A percentile compares a stretch with the other conserved stretches of the same genome.
These are phyloP conservation scores for Plasmopara muralis DNA, from an alignment of 352 stramenopile species.

Conservation along the genomic window DNA sequence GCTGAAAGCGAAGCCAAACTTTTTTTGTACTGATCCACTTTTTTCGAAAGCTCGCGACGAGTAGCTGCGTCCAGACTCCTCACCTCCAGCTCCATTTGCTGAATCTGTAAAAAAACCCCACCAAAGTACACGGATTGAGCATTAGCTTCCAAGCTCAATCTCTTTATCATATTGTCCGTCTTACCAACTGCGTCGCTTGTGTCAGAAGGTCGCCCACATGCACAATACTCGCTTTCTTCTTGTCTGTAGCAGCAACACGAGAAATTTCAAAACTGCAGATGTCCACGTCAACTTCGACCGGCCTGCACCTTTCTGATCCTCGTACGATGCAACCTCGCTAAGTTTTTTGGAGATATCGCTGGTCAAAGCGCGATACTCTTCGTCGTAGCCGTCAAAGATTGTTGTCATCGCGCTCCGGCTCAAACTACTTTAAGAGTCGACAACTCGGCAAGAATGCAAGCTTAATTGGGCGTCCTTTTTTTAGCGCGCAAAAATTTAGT, in stretches of 20 bases:
- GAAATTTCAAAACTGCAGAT: neutral
- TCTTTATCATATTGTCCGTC: neutral
- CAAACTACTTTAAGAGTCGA: no score
- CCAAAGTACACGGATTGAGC: neutral
- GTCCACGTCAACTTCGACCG: neutral
- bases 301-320: slow-evolving; percentile 61
- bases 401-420: slow-evolving; percentile 57
- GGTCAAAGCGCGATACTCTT: slow-evolving; percentile 79
- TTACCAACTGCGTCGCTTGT: slow-evolving; percentile 76
- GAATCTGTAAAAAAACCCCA: slow-evolving; percentile 45
- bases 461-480: slow-evolving; percentile 15
- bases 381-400: slow-evolving; percentile 86
- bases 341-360: slow-evolving; percentile 87
- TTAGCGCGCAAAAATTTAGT: neutral
- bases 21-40: slow-evolving; percentile 88
- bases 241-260: slow-evolving; percentile 36
- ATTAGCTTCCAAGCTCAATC: neutral
- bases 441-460: slow-evolving; percentile 6
- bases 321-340: slow-evolving; percentile 80
- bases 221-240: slow-evolving; percentile 80
- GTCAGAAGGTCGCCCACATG: slow-evolving; percentile 76
- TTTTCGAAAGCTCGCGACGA: slow-evolving; percentile 81
- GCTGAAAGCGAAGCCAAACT: slow-evolving; percentile 72
- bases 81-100: slow-evolving; percentile 87
- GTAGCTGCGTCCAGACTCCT: slow-evolving; percentile 73